A percentile compares a stretch with the other conserved stretches of the same genome.
These are phyloP conservation scores for Talaromyces sp. DNA, from an alignment of 2,329 filamentous ascomycete genomes.

Conservation along the genomic window DNA sequence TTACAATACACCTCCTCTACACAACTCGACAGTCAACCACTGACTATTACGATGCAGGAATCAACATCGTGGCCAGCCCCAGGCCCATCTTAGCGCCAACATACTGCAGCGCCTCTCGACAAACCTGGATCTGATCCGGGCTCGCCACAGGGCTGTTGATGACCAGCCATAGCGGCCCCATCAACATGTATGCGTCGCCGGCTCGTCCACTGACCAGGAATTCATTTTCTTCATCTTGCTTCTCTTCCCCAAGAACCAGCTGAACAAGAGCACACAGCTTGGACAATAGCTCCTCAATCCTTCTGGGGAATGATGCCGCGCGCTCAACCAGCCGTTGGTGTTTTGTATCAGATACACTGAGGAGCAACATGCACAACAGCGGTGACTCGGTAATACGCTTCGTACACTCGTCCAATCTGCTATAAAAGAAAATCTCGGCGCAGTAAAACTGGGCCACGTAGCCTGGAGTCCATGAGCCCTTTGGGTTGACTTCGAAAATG, in stretches of 20 bases:
- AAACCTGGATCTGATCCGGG: not conserved
- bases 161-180: not conserved
- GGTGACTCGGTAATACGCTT: not conserved
- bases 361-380: not conserved
- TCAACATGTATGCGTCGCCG: conserved; percentile 1
- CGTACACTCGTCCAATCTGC: not conserved
- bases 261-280: not conserved
- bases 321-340: not conserved
- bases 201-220: not conserved
- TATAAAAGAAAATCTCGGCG: conserved; percentile 2
- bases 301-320: not conserved
- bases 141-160: not conserved
- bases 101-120: not conserved
- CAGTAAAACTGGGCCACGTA: not conserved
- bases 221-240: not conserved
- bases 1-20: too few relatives aligned
- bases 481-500: not conserved
- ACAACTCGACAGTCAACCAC: too few relatives aligned
- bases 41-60: too few relatives aligned
- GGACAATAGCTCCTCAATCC: not conserved
- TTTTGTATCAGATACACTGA: not conserved
- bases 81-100: not conserved
- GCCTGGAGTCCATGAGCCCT: not conserved
- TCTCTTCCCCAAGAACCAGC: not conserved
- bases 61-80: not conserved